Base-by-base conservation (phyloP, 768 basidiomycete species). In the Hygrocybe coccinea region DNA sequence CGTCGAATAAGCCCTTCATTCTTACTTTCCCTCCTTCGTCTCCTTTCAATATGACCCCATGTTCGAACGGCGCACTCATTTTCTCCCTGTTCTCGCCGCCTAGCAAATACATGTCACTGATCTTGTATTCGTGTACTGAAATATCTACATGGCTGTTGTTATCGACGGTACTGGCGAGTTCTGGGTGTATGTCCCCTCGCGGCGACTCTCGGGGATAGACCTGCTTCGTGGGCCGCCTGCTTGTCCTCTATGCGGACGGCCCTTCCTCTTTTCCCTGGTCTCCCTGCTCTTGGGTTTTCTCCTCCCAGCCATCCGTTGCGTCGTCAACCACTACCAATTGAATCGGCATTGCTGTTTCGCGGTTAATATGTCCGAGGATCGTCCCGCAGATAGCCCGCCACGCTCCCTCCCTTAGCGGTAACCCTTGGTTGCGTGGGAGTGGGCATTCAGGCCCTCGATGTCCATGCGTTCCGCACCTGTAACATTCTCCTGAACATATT, bases 241-340 rank as follows among this genome's bases (percentile, higher is more conserved):
- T n/a, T n/a, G n/a, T n/a, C n/a, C n/a, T n/a, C n/a, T n/a, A n/a
- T n/a, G n/a, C n/a, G n/a, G 50, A 61, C 58, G 56, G 54, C 63
- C 66, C 68, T 43, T 58, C 58, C 37, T 15, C 63, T 35, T 64
- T 64, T 59, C 63, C 65, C 59, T 63, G 59, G 8, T 41, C 19
- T n/a, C 33, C 17, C 38, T 35, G 55, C 6, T 5, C n/a, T n/a
- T 37, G 36, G 9, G 9, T n/a, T n/a, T 9, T 37, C 9, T 37
- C 9, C n/a, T 9, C n/a, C n/a, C 36, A 37, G 9, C 36, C 36
- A 37, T n/a, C 9, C 36, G 36, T 9, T 9, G 36, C n/a, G 9
- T 9, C n/a, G 9, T 37, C 9, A 9, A 9, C n/a, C 36, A 37
- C n/a, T 37, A n/a, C 9, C n/a, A n/a, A 9, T n/a, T 37, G 36